Percentiles rank a stretch among this genome's conserved stretches.
These are phyloP conservation scores for Neonectria ditissima DNA, from an alignment of 2,329 filamentous ascomycete species.

Conservation along the genomic window DNA sequence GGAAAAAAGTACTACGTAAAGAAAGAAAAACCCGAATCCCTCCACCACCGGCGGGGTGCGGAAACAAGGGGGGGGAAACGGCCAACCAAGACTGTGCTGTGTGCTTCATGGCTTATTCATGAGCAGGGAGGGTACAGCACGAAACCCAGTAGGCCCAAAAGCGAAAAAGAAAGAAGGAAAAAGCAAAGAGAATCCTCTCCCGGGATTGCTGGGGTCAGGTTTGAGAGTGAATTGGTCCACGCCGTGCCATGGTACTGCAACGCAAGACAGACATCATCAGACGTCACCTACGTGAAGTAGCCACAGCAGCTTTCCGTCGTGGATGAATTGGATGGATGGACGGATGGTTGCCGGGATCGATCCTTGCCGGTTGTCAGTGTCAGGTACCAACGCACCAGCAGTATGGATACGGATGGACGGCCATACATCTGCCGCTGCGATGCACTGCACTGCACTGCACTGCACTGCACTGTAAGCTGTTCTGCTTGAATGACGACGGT, in stretches of 20 bases:
- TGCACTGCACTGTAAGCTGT: neutral
- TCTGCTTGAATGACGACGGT: neutral
- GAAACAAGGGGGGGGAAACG: neutral
- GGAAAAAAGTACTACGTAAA: neutral
- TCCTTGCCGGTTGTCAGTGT: conserved; percentile 13
- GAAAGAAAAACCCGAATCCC: neutral
- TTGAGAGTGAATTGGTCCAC: neutral
- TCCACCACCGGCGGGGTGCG: conserved; percentile 23
- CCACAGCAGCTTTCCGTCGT: too few species aligned
- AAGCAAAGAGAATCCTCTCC: conserved; percentile 26
- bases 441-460: neutral
- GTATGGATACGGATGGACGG: neutral
- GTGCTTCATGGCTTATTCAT: too few species aligned
- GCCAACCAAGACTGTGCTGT: neutral
- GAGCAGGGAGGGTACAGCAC: too few species aligned
- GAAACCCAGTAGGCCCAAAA: too few species aligned
- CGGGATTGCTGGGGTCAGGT: conserved; percentile 28
- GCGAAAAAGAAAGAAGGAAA: conserved; percentile 6
- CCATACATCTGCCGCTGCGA: neutral
- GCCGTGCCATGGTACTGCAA: too few species aligned
- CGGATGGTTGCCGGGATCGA: neutral
- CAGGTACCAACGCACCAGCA: conserved; percentile 14
- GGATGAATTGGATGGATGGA: too few species aligned
- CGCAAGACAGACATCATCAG: too few species aligned
- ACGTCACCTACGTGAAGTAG: too few species aligned